A percentile compares a stretch with the other conserved stretches of the same genome.
Evolutionary conservation across 2,329 filamentous ascomycete species (phyloP).

Genomic region (Fragosphaeria purpurea): DNA sequence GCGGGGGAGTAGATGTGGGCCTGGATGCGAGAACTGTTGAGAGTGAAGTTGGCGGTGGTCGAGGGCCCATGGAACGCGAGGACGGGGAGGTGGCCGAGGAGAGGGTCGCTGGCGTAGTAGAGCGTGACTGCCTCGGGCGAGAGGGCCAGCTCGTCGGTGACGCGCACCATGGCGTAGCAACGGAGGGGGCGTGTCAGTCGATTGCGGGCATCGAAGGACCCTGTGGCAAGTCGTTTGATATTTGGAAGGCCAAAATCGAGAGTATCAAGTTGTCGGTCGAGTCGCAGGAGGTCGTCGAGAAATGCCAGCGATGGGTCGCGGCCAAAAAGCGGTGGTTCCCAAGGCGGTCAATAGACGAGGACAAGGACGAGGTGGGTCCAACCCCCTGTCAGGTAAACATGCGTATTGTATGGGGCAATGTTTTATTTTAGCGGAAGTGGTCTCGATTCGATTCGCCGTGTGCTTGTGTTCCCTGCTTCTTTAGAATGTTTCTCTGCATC

Average conservation of each 20-base stretch:
- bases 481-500: too few relatives aligned
- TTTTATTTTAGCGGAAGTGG: too few relatives aligned
- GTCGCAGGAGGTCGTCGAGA: too few relatives aligned
- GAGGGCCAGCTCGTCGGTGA: conserved; percentile 68
- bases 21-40: conserved; percentile 88
- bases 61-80: conserved; percentile 89
- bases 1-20: conserved; percentile 84
- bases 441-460: too few relatives aligned
- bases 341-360: not conserved
- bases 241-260: too few relatives aligned
- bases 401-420: too few relatives aligned
- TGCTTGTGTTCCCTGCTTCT: too few relatives aligned
- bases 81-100: conserved; percentile 70
- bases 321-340: not conserved
- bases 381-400: conserved; percentile 2
- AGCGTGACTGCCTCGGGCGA: conserved; percentile 74
- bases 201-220: not conserved
- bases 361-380: conserved; percentile 1
- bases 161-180: conserved; percentile 62
- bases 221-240: too few relatives aligned
- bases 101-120: conserved; percentile 79
- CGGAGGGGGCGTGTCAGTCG: conserved; percentile 17
- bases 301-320: too few relatives aligned
- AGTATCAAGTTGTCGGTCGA: too few relatives aligned
- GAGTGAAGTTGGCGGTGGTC: conserved; percentile 75